Percentiles rank a stretch among this genome's conserved stretches.
Conservation (phyloP, 306 rosid species). For the Prunus mongolica region DNA sequence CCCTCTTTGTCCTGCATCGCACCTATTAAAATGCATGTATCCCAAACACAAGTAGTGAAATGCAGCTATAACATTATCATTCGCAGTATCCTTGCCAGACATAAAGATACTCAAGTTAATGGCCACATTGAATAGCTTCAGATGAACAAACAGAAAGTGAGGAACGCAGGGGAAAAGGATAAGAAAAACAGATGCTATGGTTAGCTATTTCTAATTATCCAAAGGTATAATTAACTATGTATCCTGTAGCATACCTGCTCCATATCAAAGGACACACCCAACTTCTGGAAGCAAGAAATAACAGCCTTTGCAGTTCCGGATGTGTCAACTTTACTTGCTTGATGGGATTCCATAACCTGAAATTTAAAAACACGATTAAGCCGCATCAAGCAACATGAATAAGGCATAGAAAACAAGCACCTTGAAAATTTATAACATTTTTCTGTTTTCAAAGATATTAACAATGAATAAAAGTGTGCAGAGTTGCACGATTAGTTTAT, state of each 20-base stretch:
- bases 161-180: not conserved
- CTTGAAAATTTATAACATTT: not conserved
- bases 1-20: no score
- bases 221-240: not conserved
- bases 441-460: no score
- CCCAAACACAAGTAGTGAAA: no score
- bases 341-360: slow-evolving; percentile 95
- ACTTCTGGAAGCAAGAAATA: slow-evolving; percentile 76
- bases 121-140: not conserved
- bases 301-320: slow-evolving; percentile 98
- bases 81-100: no score
- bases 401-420: not conserved
- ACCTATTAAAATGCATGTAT: no score
- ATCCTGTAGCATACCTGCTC: slow-evolving; percentile 54
- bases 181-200: not conserved
- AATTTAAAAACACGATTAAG: slow-evolving; percentile 30
- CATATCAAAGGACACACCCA: slow-evolving; percentile 70
- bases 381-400: slow-evolving; percentile 16
- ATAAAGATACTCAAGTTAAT: no score
- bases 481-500: not conserved
- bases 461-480: not conserved
- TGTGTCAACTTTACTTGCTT: slow-evolving; percentile 80
- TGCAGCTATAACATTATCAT: no score
- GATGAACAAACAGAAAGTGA: not conserved
- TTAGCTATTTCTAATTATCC: not conserved